Evolutionary conservation across 2,329 filamentous ascomycete genomes (phyloP).

Genomic region (Phialophora macrospora): DNA sequence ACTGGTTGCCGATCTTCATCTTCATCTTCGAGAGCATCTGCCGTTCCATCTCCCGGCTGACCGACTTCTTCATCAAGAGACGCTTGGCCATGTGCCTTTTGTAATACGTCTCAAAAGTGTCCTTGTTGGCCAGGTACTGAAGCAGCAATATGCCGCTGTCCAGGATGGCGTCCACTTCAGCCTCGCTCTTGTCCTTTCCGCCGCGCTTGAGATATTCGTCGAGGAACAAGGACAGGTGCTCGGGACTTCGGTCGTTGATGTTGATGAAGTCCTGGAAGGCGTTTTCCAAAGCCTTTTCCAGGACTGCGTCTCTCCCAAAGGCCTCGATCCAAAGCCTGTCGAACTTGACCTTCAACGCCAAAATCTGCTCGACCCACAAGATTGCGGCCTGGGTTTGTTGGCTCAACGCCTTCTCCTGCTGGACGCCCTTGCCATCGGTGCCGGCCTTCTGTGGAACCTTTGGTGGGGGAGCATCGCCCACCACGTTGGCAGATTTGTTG

Average conservation of each 20-base stretch:
- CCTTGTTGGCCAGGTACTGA: slow-evolving; percentile 87
- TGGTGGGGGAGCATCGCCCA: slow-evolving; percentile 60
- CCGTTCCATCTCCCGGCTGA: slow-evolving; percentile 90
- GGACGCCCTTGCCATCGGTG: slow-evolving; percentile 55
- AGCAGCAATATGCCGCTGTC: slow-evolving; percentile 89
- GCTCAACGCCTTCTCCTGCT: slow-evolving; percentile 64
- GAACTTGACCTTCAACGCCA: slow-evolving; percentile 85
- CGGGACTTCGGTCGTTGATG: slow-evolving; percentile 78
- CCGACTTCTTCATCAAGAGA: slow-evolving; percentile 83
- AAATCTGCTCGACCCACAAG: slow-evolving; percentile 92
- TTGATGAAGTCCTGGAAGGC: slow-evolving; percentile 96
- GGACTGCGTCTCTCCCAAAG: slow-evolving; percentile 73
- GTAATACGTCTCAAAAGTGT: slow-evolving; percentile 96
- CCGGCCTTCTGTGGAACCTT: slow-evolving; percentile 46
- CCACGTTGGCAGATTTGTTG: slow-evolving; percentile 66
- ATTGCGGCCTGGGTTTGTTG: slow-evolving; percentile 86
- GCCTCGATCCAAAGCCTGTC: slow-evolving; percentile 76
- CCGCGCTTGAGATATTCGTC: slow-evolving; percentile 95
- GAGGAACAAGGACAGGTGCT: slow-evolving; percentile 94
- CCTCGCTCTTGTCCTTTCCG: slow-evolving; percentile 88
- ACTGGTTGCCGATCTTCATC: slow-evolving; percentile 90
- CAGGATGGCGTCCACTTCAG: slow-evolving; percentile 79
- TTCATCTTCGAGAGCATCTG: slow-evolving; percentile 98
- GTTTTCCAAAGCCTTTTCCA: slow-evolving; percentile 81
- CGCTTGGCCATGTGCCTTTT: slow-evolving; percentile 93